phyloP scores from a whole-genome alignment of 2,329 filamentous ascomycete species.

The Corinectria fuckeliana region DNA sequence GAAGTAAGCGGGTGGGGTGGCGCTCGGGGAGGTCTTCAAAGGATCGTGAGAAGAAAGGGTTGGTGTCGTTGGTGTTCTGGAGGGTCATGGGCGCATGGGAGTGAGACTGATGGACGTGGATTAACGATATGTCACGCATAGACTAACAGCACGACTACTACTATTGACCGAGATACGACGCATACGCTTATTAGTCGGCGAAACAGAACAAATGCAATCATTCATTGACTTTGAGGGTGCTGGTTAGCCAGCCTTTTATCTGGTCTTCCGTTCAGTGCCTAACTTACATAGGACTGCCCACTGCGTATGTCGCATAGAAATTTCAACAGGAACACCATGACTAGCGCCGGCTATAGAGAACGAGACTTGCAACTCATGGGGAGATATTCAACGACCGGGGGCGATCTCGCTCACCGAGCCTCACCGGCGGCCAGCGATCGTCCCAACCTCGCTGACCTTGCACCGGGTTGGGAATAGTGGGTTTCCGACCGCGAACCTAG shows the following conservation, averaged over 20 bases:
- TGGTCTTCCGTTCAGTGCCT: background rate
- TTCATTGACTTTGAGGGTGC: background rate
- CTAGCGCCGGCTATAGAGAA: background rate
- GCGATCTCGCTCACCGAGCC: background rate
- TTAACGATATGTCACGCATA: background rate
- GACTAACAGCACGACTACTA: background rate
- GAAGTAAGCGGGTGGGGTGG: background rate
- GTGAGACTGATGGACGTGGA: too few relatives aligned
- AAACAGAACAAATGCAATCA: background rate
- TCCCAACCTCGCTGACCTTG: constrained; percentile 13
- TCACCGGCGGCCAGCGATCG: background rate
- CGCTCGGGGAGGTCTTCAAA: background rate
- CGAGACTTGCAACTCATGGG: background rate
- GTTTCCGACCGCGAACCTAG: background rate
- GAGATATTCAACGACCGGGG: background rate
- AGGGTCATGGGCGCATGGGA: background rate
- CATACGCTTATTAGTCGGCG: background rate
- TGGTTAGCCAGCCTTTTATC: background rate
- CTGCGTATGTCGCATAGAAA: too few relatives aligned
- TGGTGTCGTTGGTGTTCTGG: background rate
- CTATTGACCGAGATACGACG: background rate
- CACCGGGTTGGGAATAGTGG: constrained; percentile 19
- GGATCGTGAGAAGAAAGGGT: background rate
- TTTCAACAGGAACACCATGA: too few relatives aligned
- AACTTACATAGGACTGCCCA: too few relatives aligned